phyloP scores from a whole-genome alignment of 768 basidiomycete species.

The Calocybe cyanea region DNA sequence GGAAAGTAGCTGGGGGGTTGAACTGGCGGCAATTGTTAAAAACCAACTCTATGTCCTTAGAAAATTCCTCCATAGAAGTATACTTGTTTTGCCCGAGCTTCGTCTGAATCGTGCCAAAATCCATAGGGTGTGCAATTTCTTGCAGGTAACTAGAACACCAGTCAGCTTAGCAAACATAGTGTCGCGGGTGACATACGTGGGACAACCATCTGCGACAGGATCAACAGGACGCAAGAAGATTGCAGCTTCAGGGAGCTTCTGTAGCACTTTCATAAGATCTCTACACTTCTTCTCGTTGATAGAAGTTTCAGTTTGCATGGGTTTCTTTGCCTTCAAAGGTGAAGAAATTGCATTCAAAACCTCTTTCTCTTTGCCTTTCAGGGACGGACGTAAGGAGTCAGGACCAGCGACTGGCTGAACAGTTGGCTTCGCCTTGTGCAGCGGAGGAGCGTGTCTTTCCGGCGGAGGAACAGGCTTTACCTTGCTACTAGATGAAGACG shows the following conservation, averaged over 20 bases:
- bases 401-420: conserved; percentile 17
- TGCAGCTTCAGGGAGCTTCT: conserved; percentile 58
- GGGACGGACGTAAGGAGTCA: conserved; percentile 37
- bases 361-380: conserved; percentile 79
- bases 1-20: conserved; percentile 80
- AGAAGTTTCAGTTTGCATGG: conserved; percentile 37
- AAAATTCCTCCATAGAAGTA: conserved; percentile 76
- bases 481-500: conserved; percentile 25
- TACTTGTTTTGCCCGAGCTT: conserved; percentile 72
- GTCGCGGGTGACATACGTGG: conserved; percentile 60
- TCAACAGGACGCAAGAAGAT: conserved; percentile 86
- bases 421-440: conserved; percentile 33
- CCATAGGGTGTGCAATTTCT: conserved; percentile 92
- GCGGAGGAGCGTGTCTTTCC: conserved; percentile 20
- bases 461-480: conserved; percentile 15
- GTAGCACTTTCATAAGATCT: conserved; percentile 59
- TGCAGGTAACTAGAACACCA: conserved; percentile 68
- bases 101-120: conserved; percentile 75
- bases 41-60: conserved; percentile 75
- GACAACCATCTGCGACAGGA: conserved; percentile 78
- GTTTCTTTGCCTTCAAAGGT: conserved; percentile 36
- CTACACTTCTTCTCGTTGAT: conserved; percentile 84
- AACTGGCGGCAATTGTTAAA: conserved; percentile 90
- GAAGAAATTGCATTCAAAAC: conserved; percentile 28
- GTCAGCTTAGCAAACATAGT: background rate